phyloP scores from a whole-genome alignment of 176 grass and related monocot genomes.

The Melocanna baccifera region DNA sequence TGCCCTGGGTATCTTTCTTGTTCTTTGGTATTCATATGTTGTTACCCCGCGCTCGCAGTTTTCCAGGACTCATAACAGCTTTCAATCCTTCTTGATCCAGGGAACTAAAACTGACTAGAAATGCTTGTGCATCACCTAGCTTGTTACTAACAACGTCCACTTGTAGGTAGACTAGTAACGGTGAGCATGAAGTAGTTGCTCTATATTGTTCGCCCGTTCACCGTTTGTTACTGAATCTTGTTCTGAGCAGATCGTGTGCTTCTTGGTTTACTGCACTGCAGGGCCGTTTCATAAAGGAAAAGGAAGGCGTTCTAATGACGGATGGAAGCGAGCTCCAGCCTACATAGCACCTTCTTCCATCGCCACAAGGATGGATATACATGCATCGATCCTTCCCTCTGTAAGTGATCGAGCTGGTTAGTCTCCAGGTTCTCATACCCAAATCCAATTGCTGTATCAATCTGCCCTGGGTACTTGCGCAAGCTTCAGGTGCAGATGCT shows the following conservation, averaged over 20 bases:
- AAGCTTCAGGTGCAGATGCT: constrained; percentile 13
- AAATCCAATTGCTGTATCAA: not conserved
- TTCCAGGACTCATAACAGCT: not conserved
- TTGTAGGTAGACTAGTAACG: not conserved
- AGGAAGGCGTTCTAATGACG: not conserved
- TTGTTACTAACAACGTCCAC: not conserved
- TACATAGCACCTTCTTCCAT: not conserved
- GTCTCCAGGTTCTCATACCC: not conserved
- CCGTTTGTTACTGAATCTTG: not conserved
- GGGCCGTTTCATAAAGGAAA: constrained; percentile 52
- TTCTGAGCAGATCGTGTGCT: not conserved
- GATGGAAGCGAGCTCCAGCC: constrained; percentile 12
- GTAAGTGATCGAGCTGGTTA: not conserved
- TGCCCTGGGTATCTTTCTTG: not conserved
- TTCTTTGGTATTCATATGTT: not conserved
- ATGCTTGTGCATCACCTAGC: not conserved
- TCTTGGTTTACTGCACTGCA: not conserved
- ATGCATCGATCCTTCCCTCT: not conserved
- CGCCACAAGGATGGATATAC: not conserved
- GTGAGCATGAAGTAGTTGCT: not conserved
- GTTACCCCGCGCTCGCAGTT: not conserved
- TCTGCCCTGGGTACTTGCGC: not conserved
- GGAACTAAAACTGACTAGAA: not conserved
- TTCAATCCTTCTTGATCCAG: not conserved
- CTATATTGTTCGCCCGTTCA: not conserved